Evolutionary conservation across 108 stramenopile species (phyloP).

Genomic region (Epipyxis sp.): DNA sequence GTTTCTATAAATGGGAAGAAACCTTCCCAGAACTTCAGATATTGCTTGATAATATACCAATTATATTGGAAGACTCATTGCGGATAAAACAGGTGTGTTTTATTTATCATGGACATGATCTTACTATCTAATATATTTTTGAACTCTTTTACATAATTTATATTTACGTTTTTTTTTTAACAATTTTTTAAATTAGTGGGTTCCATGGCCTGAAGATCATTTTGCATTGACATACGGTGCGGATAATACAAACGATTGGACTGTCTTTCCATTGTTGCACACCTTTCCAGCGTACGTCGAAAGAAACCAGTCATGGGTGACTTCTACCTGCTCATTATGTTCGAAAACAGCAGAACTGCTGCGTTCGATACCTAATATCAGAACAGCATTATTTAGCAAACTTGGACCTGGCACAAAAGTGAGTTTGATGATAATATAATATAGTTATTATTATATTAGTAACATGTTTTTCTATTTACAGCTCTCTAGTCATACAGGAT

Average conservation of each 20-base stretch:
- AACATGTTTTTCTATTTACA: not conserved
- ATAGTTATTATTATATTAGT: not conserved
- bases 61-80: slow-evolving; percentile 43
- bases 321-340: slow-evolving; percentile 65
- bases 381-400: slow-evolving; percentile 86
- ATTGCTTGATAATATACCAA: slow-evolving; percentile 15
- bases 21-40: slow-evolving; percentile 42
- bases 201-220: slow-evolving; percentile 82
- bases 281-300: slow-evolving; percentile 83
- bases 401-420: slow-evolving; percentile 70
- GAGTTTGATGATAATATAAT: not conserved
- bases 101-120: not conserved
- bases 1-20: slow-evolving; percentile 34
- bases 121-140: too few species aligned
- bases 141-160: not conserved
- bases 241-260: slow-evolving; percentile 61
- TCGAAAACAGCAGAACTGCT: slow-evolving; percentile 65
- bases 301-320: slow-evolving; percentile 64
- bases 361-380: slow-evolving; percentile 52
- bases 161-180: not conserved
- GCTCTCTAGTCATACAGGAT: slow-evolving; percentile 85
- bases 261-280: slow-evolving; percentile 86
- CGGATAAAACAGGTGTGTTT: slow-evolving; percentile 16
- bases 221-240: slow-evolving; percentile 59
- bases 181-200: slow-evolving; percentile 66